Conservation (phyloP, 208 protist genomes). For the Trichomonas tenax region DNA sequence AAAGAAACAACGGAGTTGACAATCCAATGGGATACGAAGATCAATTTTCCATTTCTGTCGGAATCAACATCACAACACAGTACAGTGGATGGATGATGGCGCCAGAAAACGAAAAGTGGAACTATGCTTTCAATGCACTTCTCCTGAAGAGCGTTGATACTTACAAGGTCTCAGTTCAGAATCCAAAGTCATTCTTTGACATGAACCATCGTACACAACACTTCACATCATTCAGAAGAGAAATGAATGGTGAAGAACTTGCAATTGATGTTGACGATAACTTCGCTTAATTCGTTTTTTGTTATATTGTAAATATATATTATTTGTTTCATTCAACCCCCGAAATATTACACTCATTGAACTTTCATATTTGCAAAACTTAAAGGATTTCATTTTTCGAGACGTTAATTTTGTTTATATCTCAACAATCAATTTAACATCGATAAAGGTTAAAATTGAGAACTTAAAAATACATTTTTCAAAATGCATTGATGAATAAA, state of each 20-base stretch:
- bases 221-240: conserved; percentile 63
- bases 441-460: too few relatives aligned
- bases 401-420: too few relatives aligned
- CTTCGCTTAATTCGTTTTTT: neutral
- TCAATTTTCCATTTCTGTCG: conserved; percentile 63
- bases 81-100: conserved; percentile 82
- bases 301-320: neutral
- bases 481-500: too few relatives aligned
- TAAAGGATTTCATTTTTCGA: too few relatives aligned
- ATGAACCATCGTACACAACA: conserved; percentile 68
- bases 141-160: conserved; percentile 58
- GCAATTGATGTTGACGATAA: neutral
- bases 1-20: conserved; percentile 53
- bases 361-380: too few relatives aligned
- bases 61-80: conserved; percentile 68
- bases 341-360: too few relatives aligned
- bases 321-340: neutral
- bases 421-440: too few relatives aligned
- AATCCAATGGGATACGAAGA: conserved; percentile 56
- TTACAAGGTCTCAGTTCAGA: conserved; percentile 63
- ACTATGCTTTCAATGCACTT: conserved; percentile 79
- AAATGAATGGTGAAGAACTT: neutral
- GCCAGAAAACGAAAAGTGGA: conserved; percentile 61
- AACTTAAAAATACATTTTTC: too few relatives aligned
- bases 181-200: conserved; percentile 75